phyloP scores from a whole-genome alignment of 2,329 filamentous ascomycete species.

The Neofusicoccum umdonicola region DNA sequence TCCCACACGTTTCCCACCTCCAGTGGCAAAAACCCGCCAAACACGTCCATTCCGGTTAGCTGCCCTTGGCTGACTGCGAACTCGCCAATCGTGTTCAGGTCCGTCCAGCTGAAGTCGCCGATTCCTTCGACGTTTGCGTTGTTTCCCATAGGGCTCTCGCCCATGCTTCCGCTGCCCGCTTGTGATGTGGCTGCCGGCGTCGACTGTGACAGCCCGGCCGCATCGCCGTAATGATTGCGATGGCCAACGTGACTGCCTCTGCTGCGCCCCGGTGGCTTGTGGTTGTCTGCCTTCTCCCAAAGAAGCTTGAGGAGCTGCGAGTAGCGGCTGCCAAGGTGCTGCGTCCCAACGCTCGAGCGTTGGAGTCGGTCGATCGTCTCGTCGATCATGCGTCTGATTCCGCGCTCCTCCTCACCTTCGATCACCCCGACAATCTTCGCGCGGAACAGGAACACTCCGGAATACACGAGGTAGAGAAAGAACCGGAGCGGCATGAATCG shows the following conservation, averaged over 20 bases:
- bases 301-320: slow-evolving; percentile 46
- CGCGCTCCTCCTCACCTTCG: slow-evolving; percentile 46
- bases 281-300: slow-evolving; percentile 44
- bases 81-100: slow-evolving; percentile 47
- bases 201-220: slow-evolving; percentile 25
- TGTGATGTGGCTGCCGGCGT: slow-evolving; percentile 23
- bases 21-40: slow-evolving; percentile 37
- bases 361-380: slow-evolving; percentile 46
- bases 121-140: slow-evolving; percentile 44
- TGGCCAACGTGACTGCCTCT: slow-evolving; percentile 3
- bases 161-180: slow-evolving; percentile 19
- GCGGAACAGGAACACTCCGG: slow-evolving; percentile 50
- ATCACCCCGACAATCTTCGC: slow-evolving; percentile 49
- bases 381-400: slow-evolving; percentile 46
- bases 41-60: slow-evolving; percentile 18
- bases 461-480: slow-evolving; percentile 50
- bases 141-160: slow-evolving; percentile 12
- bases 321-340: slow-evolving; percentile 49
- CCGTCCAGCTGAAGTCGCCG: slow-evolving; percentile 51
- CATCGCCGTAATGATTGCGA: slow-evolving; percentile 21
- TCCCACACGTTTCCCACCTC: slow-evolving; percentile 34
- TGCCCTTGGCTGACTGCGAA: slow-evolving; percentile 45
- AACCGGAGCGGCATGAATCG: slow-evolving; percentile 50
- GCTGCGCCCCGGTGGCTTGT: slow-evolving; percentile 7
- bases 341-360: slow-evolving; percentile 42